These are phyloP conservation scores for Sporothrix brunneoviolacea DNA, from an alignment of 2,329 filamentous ascomycete genomes.

Conservation along the genomic window DNA sequence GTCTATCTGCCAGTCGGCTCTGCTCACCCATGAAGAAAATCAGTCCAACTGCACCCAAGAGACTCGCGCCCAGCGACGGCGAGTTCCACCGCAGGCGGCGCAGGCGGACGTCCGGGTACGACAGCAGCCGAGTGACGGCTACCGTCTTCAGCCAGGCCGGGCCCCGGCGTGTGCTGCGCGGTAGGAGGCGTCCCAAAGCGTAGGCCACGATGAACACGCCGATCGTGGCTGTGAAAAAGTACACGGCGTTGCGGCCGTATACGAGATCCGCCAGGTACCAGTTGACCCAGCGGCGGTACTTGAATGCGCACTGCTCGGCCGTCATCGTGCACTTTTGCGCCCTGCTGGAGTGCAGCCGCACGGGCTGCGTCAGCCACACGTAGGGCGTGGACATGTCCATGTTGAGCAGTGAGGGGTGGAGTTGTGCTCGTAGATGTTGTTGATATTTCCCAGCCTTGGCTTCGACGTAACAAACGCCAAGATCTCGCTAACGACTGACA, in stretches of 20 bases:
- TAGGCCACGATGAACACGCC: constrained; percentile 1
- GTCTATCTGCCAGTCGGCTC: too few species aligned
- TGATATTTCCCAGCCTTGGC: too few species aligned
- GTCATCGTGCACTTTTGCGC: constrained; percentile 29
- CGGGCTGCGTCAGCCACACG: constrained; percentile 34
- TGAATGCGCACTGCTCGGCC: constrained; percentile 38
- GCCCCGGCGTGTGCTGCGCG: neutral
- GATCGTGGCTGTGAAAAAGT: constrained; percentile 8
- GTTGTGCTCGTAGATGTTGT: neutral
- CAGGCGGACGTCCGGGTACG: neutral
- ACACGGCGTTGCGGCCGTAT: constrained; percentile 4
- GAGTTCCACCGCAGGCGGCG: neutral
- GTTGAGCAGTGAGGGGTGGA: neutral
- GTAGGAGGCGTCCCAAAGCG: neutral
- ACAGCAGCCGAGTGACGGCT: neutral
- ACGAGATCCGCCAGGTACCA: constrained; percentile 11
- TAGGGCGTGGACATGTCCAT: constrained; percentile 9
- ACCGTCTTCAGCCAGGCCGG: neutral
- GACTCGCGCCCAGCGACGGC: constrained; percentile 2
- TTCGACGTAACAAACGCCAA: too few species aligned
- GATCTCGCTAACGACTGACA: too few species aligned
- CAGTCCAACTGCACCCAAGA: neutral
- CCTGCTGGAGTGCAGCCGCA: constrained; percentile 34
- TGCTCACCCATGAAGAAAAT: constrained; percentile 1
- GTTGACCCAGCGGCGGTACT: constrained; percentile 35